Base-by-base conservation (phyloP, 2,329 filamentous ascomycete species). In the Talaromyces amestolkiae region DNA sequence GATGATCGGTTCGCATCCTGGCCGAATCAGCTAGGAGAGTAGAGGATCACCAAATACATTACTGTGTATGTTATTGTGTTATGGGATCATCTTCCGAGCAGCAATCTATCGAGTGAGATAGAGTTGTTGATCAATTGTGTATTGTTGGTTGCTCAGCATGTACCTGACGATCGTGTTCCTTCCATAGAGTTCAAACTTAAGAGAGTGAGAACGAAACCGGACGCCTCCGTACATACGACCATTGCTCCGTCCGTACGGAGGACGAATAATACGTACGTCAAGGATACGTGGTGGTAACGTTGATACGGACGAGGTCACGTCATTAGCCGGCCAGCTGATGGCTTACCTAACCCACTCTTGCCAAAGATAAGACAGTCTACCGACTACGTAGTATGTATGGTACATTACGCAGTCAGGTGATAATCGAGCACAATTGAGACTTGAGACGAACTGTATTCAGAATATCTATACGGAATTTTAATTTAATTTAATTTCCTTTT, bases 141-240 rank as follows among this genome's bases (percentile, higher is more conserved):
- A 17, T 24, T 51, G 15, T 6, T 53, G 49, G 15, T 31, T 15
- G 13, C 10, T 24, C 27, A 33, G 27, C 17, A 17, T 37, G 64
- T 65, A 47, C 64, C 64, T 65, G 64, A 39, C 64, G 64, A 65
- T 65, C 64, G 58, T 61, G 58, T 47, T 56, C 24, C 22, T 31
- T 24, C 22, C 33, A 11, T 10, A 53, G 4, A 37, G 35, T 11
- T 10, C 2, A 37, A 9, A 31, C 27, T 31, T 4, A 5, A 31
- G 27, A 31, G 27, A 31, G 27, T 1, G 7, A 31, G 27, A 31
- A 31, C 27, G 27, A 31, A 31, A 31, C 27, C 27, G 27, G 27
- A 27, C 27, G 27, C 27, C 3, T 27, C 27, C 31, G 31, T 56
- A 22, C 17, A 9, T 31, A 53, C 24, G 49, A 31, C 11, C 43